These are phyloP conservation scores for Nicotiana knightiana DNA, from an alignment of 257 asterid genomes.

Conservation along the genomic window DNA sequence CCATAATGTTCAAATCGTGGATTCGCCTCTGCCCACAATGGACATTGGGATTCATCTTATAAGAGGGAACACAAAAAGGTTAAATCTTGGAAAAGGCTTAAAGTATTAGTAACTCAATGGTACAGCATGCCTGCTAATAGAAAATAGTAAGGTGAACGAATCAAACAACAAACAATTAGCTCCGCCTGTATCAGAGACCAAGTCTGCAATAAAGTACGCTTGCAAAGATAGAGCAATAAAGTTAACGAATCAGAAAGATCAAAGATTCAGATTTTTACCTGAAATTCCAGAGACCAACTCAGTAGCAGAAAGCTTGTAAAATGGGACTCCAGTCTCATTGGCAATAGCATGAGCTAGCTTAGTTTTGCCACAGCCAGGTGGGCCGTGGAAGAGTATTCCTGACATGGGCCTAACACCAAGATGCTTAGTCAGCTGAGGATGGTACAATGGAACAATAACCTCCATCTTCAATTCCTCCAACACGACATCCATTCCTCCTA, in stretches of 20 bases:
- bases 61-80: no score
- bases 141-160: neutral
- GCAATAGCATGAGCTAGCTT: slow-evolving; percentile 94
- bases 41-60: no score
- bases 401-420: slow-evolving; percentile 70
- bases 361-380: slow-evolving; percentile 98
- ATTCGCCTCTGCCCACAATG: no score
- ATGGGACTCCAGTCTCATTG: slow-evolving; percentile 76
- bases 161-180: neutral
- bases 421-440: slow-evolving; percentile 47
- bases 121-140: neutral
- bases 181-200: neutral
- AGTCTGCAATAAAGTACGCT: neutral
- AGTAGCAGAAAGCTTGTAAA: slow-evolving; percentile 79
- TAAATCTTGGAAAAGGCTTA: no score
- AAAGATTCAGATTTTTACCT: slow-evolving; percentile 17
- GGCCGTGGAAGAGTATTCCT: slow-evolving; percentile 84
- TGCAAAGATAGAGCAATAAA: neutral
- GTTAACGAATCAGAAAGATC: neutral
- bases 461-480: slow-evolving; percentile 69
- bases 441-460: slow-evolving; percentile 63
- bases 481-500: slow-evolving; percentile 70
- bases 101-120: neutral
- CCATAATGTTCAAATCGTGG: no score
- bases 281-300: slow-evolving; percentile 92